phyloP scores from a whole-genome alignment of 345 rosid genomes.

The Camelina laxa region DNA sequence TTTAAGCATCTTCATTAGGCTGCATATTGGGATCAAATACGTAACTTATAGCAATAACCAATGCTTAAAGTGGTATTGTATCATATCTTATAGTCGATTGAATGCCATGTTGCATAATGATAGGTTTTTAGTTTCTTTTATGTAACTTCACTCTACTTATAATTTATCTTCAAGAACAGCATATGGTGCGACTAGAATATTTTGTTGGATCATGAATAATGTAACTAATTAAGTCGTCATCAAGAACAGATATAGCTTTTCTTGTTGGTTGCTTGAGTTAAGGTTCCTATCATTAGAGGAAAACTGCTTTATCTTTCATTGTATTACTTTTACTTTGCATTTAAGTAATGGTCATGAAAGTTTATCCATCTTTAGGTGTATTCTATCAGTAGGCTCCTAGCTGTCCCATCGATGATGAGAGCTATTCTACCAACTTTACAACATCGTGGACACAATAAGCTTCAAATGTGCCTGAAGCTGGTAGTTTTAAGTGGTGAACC shows the following conservation, averaged over 20 bases:
- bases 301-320: slow-evolving; percentile 23
- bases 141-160: slow-evolving; percentile 9
- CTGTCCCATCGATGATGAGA: slow-evolving; percentile 88
- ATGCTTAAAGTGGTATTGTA: not conserved
- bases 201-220: slow-evolving; percentile 15
- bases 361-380: slow-evolving; percentile 62
- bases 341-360: not conserved
- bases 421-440: slow-evolving; percentile 70
- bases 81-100: slow-evolving; percentile 6
- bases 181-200: slow-evolving; percentile 6
- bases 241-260: slow-evolving; percentile 15
- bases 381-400: slow-evolving; percentile 68
- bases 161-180: slow-evolving; percentile 7
- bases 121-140: slow-evolving; percentile 29
- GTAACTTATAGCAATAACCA: slow-evolving; percentile 16
- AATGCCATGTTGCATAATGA: slow-evolving; percentile 17
- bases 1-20: slow-evolving; percentile 26
- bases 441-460: slow-evolving; percentile 46
- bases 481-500: slow-evolving; percentile 89
- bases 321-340: not conserved
- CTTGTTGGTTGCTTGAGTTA: slow-evolving; percentile 16
- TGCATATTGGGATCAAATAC: slow-evolving; percentile 24
- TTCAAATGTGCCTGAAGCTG: slow-evolving; percentile 66
- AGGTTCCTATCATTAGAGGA: slow-evolving; percentile 19
- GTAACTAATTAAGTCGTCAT: not conserved